Percentiles rank a stretch among this genome's conserved stretches.
Conservation (phyloP, 2,329 filamentous ascomycete genomes). For the Arthrobotrys musiformis region DNA sequence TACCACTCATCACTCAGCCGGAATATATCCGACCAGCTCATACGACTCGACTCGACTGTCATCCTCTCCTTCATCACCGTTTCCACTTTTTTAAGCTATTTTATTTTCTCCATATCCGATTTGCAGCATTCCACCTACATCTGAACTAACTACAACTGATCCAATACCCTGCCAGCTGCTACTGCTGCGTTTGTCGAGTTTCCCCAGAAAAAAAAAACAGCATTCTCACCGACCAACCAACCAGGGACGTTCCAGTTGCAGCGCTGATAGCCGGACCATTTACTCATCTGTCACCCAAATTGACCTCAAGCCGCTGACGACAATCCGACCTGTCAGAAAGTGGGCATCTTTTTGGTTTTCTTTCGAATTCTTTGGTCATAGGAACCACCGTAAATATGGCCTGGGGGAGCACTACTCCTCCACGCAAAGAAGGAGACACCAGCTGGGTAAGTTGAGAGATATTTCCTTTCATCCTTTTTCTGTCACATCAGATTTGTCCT, state of each 20-base stretch:
- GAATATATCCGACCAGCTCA: not conserved
- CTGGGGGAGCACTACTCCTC: conserved; percentile 4
- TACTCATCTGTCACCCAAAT: not conserved
- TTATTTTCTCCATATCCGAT: not conserved
- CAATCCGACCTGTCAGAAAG: conserved; percentile 11
- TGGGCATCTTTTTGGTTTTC: too few species aligned
- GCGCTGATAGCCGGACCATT: conserved; percentile 16
- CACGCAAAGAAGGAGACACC: conserved; percentile 49
- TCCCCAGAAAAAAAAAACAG: conserved; percentile 46
- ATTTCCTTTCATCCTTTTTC: not conserved
- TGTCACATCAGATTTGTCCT: not conserved
- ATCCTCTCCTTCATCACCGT: conserved; percentile 14
- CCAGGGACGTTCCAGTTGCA: not conserved
- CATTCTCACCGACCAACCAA: conserved; percentile 8
- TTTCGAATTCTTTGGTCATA: too few species aligned
- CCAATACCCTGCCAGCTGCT: too few species aligned
- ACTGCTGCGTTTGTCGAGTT: conserved; percentile 40
- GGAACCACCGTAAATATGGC: conserved; percentile 1
- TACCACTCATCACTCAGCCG: not conserved
- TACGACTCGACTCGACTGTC: not conserved
- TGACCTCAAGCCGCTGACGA: conserved; percentile 3
- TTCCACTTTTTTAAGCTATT: conserved; percentile 7
- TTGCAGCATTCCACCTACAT: not conserved
- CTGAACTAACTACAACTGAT: not conserved
- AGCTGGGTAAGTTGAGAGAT: conserved; percentile 51